Evolutionary conservation across 495 filamentous ascomycete species (phyloP), one percentile per base, ranked within the genome.

Genomic region (Monascus purpureus): DNA sequence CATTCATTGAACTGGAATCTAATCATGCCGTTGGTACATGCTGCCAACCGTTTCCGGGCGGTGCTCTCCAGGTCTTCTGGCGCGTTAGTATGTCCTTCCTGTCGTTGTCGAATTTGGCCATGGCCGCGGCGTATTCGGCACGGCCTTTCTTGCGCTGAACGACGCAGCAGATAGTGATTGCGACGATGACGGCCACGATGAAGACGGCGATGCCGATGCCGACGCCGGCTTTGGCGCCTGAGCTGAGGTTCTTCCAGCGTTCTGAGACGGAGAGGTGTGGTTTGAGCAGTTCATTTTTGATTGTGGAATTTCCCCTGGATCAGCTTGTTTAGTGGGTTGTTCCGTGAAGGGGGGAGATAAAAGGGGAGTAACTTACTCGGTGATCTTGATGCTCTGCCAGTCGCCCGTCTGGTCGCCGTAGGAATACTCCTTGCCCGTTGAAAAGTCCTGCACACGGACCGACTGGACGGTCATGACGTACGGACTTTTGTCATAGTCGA

Each of bases 401-500:
- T 54, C 58, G 28, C 85, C 85, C 18, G 61, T 65, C 25, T 55
- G 45, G 50, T 85, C 79, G n/a, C 56, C 58, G 41, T 75, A 90
- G 20, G 63, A 43, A 43, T 90, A 90, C 44, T 72, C 66, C 22
- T 67, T 70, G 31, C 76, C 84, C 13, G 58, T 66, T 36, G 68
- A 72, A 61, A 63, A 80, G 58, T 92, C 83, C 18, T 63, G 65
- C 31, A 86, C 63, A 22, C 55, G 49, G 19, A 76, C 72, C 25
- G 55, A 70, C 62, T 81, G 62, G 33, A 92, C 71, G 40, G 63
- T 74, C 81, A 90, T 88, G 41, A 61, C 74, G 57, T 73, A 92
- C 1, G 85, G 84, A 19, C 81, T 83, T 8, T 72, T 45, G 29
- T 52, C 46, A 59, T 79, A 92, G 53, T 86, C 70, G 16, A 80